These are phyloP conservation scores for Colletotrichum sp. DNA, from an alignment of 2,329 filamentous ascomycete species.

Conservation along the genomic window DNA sequence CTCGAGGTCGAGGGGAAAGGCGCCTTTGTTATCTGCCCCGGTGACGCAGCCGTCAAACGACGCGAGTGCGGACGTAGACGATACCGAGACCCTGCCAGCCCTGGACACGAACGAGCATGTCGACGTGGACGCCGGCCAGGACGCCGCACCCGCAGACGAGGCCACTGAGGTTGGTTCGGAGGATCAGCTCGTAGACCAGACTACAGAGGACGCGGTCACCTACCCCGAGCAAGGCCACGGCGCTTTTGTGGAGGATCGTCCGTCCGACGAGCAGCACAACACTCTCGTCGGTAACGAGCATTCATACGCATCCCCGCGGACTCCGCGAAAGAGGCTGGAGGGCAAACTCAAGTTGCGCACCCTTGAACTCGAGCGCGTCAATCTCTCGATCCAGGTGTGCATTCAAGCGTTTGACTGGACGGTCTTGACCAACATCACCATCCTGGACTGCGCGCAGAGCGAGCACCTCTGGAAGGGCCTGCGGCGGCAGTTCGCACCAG, in stretches of 20 bases:
- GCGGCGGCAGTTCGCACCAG: constrained; percentile 64
- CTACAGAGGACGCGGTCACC: not conserved
- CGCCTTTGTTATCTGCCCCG: not conserved
- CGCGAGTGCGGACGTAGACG: not conserved
- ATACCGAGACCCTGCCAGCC: not conserved
- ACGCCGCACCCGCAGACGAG: not conserved
- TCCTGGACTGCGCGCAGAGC: constrained; percentile 75
- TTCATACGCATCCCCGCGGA: constrained; percentile 28
- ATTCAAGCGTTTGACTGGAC: constrained; percentile 78
- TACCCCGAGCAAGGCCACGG: not conserved
- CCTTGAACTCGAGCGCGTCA: constrained; percentile 77
- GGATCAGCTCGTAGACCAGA: not conserved
- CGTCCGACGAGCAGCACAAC: not conserved
- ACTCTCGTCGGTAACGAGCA: not conserved
- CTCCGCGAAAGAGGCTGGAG: constrained; percentile 47
- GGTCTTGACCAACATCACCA: constrained; percentile 71
- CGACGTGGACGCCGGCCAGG: not conserved
- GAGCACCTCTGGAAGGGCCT: constrained; percentile 79
- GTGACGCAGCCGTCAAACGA: not conserved
- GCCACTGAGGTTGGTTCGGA: not conserved
- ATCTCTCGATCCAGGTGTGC: constrained; percentile 75
- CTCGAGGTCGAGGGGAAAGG: constrained; percentile 15
- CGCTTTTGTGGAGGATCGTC: not conserved
- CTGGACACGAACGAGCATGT: not conserved
- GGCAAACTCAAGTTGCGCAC: constrained; percentile 71